Evolutionary conservation across 495 filamentous ascomycete genomes (phyloP).

Genomic region (Lasiosphaeria hispida): DNA sequence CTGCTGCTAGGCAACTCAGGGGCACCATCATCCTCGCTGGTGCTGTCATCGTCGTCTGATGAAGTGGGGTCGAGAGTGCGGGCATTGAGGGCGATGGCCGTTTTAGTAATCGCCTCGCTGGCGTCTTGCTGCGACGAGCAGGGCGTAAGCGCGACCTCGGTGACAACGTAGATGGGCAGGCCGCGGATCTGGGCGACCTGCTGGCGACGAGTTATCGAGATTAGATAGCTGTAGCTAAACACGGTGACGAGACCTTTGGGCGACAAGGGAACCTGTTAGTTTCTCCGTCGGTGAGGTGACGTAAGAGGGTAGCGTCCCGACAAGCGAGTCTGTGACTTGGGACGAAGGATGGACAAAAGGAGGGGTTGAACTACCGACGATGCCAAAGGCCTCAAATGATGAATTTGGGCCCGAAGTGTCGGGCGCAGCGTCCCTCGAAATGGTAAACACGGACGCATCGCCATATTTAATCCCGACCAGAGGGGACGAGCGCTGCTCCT

Average conservation of each 20-base stretch:
- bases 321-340: not conserved
- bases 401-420: conserved; percentile 36
- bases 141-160: conserved; percentile 83
- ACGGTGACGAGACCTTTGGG: conserved; percentile 66
- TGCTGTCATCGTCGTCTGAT: conserved; percentile 30
- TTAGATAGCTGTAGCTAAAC: conserved; percentile 71
- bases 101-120: conserved; percentile 62
- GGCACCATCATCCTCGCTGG: conserved; percentile 32
- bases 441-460: conserved; percentile 50
- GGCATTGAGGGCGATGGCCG: conserved; percentile 50
- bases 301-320: too few relatives aligned
- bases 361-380: conserved; percentile 62
- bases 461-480: conserved; percentile 73
- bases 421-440: conserved; percentile 33
- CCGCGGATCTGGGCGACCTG: conserved; percentile 86
- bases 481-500: conserved; percentile 43
- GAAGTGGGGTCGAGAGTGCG: conserved; percentile 32
- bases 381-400: conserved; percentile 74
- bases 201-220: conserved; percentile 76
- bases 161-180: conserved; percentile 78
- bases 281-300: not conserved
- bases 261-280: conserved; percentile 8
- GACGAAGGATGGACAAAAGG: conserved; percentile 2
- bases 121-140: conserved; percentile 74
- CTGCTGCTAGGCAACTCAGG: conserved; percentile 24